Conservation (phyloP, 257 asterid species). For the Craterostigma plantagineum region DNA sequence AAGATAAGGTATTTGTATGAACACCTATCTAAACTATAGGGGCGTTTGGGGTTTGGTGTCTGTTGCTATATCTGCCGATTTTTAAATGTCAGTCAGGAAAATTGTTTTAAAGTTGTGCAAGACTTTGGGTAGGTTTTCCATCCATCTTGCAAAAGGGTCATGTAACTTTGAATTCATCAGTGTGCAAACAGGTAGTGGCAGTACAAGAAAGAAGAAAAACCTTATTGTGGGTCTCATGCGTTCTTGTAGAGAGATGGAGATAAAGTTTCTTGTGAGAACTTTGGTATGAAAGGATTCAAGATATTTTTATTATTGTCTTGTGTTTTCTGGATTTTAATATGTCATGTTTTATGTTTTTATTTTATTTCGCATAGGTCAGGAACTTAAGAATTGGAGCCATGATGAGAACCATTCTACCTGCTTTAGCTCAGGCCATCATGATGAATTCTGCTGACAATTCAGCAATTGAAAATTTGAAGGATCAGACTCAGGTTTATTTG, state of each 20-base stretch:
- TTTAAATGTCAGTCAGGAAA: too few relatives aligned
- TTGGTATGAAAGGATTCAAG: conserved; percentile 30
- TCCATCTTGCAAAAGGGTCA: too few relatives aligned
- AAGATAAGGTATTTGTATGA: conserved; percentile 49
- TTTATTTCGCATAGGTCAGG: conserved; percentile 34
- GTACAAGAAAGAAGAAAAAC: conserved; percentile 58
- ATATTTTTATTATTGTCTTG: conserved; percentile 2
- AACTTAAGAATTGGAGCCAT: conserved; percentile 91
- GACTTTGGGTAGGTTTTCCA: too few relatives aligned
- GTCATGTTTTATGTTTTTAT: too few relatives aligned
- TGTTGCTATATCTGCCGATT: too few relatives aligned
- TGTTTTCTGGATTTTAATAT: background rate
- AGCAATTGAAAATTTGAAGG: conserved; percentile 37
- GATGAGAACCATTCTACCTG: conserved; percentile 83
- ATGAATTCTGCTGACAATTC: conserved; percentile 24
- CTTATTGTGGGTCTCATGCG: conserved; percentile 72
- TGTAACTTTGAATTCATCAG: conserved; percentile 26
- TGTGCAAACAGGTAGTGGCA: conserved; percentile 84
- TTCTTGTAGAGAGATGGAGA: conserved; percentile 88
- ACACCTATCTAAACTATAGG: too few relatives aligned
- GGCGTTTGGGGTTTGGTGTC: too few relatives aligned
- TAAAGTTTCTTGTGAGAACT: conserved; percentile 79
- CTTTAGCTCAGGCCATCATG: conserved; percentile 78
- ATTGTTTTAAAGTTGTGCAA: too few relatives aligned
- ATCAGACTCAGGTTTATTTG: conserved; percentile 55